These are phyloP conservation scores for Mucuna pruriens DNA, from an alignment of 306 rosid genomes.

Conservation along the genomic window DNA sequence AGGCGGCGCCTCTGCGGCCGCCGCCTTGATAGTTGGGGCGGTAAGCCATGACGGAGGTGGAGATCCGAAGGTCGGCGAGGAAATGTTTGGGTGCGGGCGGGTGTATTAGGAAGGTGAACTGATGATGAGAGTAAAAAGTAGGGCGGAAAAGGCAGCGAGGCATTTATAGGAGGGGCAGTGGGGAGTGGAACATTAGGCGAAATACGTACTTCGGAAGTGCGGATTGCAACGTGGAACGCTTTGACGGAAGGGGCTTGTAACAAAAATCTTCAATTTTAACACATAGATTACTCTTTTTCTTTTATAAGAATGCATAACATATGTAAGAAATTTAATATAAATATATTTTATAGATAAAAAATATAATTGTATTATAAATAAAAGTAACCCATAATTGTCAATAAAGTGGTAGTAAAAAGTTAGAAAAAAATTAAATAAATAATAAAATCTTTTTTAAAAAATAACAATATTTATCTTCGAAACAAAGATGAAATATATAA, in stretches of 20 bases:
- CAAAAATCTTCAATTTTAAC: no score
- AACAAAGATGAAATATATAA: no score
- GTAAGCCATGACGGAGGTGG: conserved; percentile 61
- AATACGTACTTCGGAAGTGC: not conserved
- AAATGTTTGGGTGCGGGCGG: conserved; percentile 30
- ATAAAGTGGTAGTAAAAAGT: no score
- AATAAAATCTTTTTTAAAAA: no score
- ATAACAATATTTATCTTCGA: no score
- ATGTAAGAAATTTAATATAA: no score
- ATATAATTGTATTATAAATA: no score
- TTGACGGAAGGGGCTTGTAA: not conserved
- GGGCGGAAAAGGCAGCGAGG: conserved; percentile 16
- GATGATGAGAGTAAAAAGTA: not conserved
- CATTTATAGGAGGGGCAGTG: conserved; percentile 45
- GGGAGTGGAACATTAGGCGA: conserved; percentile 9
- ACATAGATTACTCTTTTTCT: no score
- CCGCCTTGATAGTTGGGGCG: conserved; percentile 82
- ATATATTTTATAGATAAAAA: no score
- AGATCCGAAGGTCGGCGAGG: conserved; percentile 30
- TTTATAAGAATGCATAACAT: no score
- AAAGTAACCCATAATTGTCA: no score
- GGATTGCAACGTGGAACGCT: conserved; percentile 19
- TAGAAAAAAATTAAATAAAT: no score
- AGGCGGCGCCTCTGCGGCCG: conserved; percentile 64
- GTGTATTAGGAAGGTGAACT: not conserved